These are phyloP conservation scores for Hypoxylon sp. DNA, from an alignment of 2,329 filamentous ascomycete genomes.

Conservation along the genomic window DNA sequence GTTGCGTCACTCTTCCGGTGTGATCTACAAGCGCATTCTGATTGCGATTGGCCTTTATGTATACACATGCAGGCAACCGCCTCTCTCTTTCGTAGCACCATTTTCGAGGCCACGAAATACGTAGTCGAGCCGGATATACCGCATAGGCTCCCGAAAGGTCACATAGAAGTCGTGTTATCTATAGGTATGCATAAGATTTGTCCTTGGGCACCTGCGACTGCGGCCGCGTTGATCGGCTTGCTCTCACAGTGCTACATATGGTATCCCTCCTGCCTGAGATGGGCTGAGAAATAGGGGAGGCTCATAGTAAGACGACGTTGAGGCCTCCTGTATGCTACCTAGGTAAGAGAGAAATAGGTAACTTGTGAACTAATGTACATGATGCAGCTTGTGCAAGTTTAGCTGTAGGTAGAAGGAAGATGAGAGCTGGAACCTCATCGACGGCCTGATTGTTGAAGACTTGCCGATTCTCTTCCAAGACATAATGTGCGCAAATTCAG, in stretches of 20 bases:
- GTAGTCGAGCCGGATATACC: conserved; percentile 15
- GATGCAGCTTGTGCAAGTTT: background rate
- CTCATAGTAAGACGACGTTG: background rate
- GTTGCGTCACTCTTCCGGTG: conserved; percentile 35
- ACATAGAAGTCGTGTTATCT: conserved; percentile 15
- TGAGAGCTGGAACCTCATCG: conserved; percentile 5
- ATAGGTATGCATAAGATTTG: background rate
- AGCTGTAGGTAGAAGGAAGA: background rate
- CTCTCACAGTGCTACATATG: background rate
- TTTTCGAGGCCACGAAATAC: conserved; percentile 24
- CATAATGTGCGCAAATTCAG: background rate
- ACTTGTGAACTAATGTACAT: background rate
- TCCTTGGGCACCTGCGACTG: conserved; percentile 15
- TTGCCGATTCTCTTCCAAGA: background rate
- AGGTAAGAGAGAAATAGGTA: background rate
- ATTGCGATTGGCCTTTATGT: conserved; percentile 27
- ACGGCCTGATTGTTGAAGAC: background rate
- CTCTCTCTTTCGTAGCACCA: conserved; percentile 16
- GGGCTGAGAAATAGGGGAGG: background rate
- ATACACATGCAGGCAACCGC: conserved; percentile 30
- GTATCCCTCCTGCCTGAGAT: background rate
- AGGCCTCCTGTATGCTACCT: background rate
- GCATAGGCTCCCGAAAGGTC: conserved; percentile 13
- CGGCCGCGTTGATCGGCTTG: conserved; percentile 16
- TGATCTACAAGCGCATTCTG: conserved; percentile 7